These are phyloP conservation scores for Ganoderma meredithae DNA, from an alignment of 1,284 basidiomycete species.

Conservation along the genomic window DNA sequence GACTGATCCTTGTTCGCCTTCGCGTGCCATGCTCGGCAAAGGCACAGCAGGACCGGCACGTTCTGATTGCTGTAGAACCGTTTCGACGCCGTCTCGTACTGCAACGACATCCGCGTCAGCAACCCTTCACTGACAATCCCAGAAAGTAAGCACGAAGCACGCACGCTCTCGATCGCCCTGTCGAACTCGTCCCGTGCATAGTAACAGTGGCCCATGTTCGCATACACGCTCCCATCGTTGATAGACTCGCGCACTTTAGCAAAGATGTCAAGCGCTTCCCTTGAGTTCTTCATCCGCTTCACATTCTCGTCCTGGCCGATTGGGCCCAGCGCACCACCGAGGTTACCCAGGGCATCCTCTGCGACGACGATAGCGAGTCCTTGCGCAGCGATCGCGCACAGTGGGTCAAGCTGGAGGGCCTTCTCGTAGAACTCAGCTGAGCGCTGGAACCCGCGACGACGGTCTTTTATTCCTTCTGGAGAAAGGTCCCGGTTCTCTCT, in stretches of 20 bases:
- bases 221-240: slow-evolving; percentile 86
- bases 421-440: slow-evolving; percentile 92
- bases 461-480: slow-evolving; percentile 71
- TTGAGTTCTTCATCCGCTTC: slow-evolving; percentile 71
- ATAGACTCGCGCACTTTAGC: slow-evolving; percentile 89
- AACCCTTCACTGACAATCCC: background rate
- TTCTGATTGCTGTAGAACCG: slow-evolving; percentile 78
- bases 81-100: slow-evolving; percentile 90
- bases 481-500: slow-evolving; percentile 75
- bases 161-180: slow-evolving; percentile 90
- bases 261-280: slow-evolving; percentile 88
- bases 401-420: slow-evolving; percentile 81
- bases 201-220: slow-evolving; percentile 96
- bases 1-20: slow-evolving; percentile 90
- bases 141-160: slow-evolving; percentile 44
- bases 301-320: slow-evolving; percentile 66
- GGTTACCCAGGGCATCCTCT: slow-evolving; percentile 81
- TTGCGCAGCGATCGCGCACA: slow-evolving; percentile 91
- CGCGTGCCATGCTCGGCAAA: slow-evolving; percentile 91
- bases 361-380: slow-evolving; percentile 92
- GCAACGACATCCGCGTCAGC: slow-evolving; percentile 3
- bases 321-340: slow-evolving; percentile 59
- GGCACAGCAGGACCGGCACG: slow-evolving; percentile 78
- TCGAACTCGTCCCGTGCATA: slow-evolving; percentile 93
- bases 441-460: slow-evolving; percentile 79